phyloP scores from a whole-genome alignment of 192 early-diverging fungal genomes.

The Borealophlyctis nickersoniae region DNA sequence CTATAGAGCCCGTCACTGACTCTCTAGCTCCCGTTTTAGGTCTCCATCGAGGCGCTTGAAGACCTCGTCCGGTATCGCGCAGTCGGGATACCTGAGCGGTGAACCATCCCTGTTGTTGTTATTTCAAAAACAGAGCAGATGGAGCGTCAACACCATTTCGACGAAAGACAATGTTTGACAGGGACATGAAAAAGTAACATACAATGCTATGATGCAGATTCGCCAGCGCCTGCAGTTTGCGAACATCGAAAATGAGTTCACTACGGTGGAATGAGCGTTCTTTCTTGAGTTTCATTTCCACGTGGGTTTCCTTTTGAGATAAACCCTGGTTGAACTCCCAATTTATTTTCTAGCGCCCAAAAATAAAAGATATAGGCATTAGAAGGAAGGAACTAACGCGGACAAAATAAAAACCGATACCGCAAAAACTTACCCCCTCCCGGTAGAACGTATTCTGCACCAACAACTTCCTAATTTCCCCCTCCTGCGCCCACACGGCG shows the following conservation, averaged over 20 bases:
- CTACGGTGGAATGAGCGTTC: conserved; percentile 71
- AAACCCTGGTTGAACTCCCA: too few relatives aligned
- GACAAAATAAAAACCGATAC: conserved; percentile 5
- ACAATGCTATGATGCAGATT: conserved; percentile 83
- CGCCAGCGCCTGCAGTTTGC: conserved; percentile 68
- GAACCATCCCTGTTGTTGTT: conserved; percentile 61
- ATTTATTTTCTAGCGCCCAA: too few relatives aligned
- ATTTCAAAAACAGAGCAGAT: neutral
- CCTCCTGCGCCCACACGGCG: conserved; percentile 61
- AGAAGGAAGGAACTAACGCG: neutral
- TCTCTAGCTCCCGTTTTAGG: conserved; percentile 2
- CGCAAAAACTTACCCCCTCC: conserved; percentile 15
- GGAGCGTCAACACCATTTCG: neutral
- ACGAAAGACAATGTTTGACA: too few relatives aligned
- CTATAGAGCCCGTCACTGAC: neutral
- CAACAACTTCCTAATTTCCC: conserved; percentile 56
- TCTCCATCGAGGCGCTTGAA: conserved; percentile 7
- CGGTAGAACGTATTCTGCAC: conserved; percentile 40
- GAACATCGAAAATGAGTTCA: conserved; percentile 84
- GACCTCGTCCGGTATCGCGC: conserved; percentile 4
- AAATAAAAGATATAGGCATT: neutral
- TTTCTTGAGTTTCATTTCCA: conserved; percentile 74
- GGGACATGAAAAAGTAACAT: conserved; percentile 27
- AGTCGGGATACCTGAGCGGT: conserved; percentile 37
- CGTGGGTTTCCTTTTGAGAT: conserved; percentile 64